A percentile compares a stretch with the other conserved stretches of the same genome.
Conservation (phyloP, 2,329 filamentous ascomycete genomes). For the Neocucurbitaria cava region DNA sequence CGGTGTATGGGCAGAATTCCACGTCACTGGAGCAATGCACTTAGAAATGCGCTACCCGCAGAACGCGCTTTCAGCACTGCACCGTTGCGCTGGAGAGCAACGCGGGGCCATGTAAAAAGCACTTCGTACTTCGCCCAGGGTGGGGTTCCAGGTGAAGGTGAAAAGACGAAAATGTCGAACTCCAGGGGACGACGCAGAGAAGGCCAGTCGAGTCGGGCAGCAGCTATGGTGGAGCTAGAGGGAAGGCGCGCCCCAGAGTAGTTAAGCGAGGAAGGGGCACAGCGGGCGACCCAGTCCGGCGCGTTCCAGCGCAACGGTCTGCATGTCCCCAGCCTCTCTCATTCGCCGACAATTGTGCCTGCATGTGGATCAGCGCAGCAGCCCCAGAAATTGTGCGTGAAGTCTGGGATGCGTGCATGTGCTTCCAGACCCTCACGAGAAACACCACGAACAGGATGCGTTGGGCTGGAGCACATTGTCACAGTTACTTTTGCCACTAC, state of each 20-base stretch:
- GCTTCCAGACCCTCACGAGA: conserved; percentile 11
- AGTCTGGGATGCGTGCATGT: conserved; percentile 20
- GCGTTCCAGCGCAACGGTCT: conserved; percentile 21
- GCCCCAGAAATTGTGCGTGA: background rate
- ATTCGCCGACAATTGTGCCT: conserved; percentile 23
- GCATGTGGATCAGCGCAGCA: conserved; percentile 2
- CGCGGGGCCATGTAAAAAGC: background rate
- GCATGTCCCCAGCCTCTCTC: conserved; percentile 3
- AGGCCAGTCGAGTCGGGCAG: conserved; percentile 15
- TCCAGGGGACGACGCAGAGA: conserved; percentile 13
- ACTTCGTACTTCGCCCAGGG: background rate
- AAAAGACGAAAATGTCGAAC: conserved; percentile 1
- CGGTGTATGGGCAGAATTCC: conserved; percentile 29
- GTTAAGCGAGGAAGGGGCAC: conserved; percentile 16
- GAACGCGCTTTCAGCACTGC: conserved; percentile 2
- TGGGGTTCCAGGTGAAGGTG: background rate
- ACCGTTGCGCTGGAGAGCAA: background rate
- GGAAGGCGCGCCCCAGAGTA: conserved; percentile 16
- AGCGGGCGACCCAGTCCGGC: conserved; percentile 14
- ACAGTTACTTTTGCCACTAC: background rate
- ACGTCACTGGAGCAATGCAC: conserved; percentile 27
- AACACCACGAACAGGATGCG: conserved; percentile 10
- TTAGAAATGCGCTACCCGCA: conserved; percentile 9
- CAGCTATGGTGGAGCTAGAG: conserved; percentile 6
- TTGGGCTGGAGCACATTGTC: background rate